Conservation (phyloP, 2,329 filamentous ascomycete genomes). For the Curvularia verruculosa region DNA sequence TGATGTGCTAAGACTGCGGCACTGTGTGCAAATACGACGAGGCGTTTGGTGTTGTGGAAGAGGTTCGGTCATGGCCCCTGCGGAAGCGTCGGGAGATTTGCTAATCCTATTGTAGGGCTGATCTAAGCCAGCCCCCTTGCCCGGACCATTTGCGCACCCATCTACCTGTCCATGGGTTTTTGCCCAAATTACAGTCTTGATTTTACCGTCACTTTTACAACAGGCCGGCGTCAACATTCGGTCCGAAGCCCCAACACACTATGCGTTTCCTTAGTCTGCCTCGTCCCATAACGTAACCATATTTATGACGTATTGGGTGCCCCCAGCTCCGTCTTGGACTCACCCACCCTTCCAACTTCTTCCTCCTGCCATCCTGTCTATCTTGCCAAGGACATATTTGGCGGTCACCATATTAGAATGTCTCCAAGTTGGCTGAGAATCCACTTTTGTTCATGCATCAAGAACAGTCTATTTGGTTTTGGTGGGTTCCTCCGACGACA, state of each 20-base stretch:
- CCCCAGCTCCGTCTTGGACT: not conserved
- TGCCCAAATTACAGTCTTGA: not conserved
- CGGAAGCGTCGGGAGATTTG: constrained; percentile 32
- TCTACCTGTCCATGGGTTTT: not conserved
- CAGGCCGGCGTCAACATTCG: not conserved
- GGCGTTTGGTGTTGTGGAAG: constrained; percentile 11
- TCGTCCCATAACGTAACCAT: not conserved
- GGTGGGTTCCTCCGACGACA: not conserved
- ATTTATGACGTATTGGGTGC: not conserved
- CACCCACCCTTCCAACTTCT: not conserved
- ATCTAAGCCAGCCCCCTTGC: constrained; percentile 21
- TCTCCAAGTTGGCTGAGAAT: not conserved
- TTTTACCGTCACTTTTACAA: not conserved
- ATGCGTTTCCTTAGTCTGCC: not conserved
- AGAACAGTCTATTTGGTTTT: no score
- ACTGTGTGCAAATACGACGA: constrained; percentile 5
- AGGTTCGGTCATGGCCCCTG: constrained; percentile 12
- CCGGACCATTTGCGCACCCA: constrained; percentile 11
- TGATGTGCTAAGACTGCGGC: constrained; percentile 25
- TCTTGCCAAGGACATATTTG: not conserved
- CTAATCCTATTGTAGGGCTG: constrained; percentile 28
- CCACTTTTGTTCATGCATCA: no score
- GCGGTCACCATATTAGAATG: not conserved
- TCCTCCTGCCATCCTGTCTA: not conserved
- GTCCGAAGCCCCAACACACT: not conserved